phyloP scores from a whole-genome alignment of 192 early-diverging fungal species.

The Backusella tarrabulga region DNA sequence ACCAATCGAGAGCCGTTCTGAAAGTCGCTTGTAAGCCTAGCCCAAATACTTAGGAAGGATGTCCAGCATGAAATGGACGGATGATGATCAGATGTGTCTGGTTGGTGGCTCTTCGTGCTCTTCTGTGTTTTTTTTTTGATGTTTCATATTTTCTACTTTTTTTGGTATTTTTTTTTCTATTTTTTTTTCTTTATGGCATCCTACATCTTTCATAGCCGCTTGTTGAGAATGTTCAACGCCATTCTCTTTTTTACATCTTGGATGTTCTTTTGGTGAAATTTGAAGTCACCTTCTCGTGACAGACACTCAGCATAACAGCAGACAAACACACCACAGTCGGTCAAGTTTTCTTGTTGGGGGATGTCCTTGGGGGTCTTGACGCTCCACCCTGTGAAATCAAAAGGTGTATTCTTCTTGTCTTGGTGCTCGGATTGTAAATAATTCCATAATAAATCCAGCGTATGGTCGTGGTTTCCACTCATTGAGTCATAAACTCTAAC shows the following conservation, averaged over 20 bases:
- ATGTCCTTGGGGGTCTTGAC: slow-evolving; percentile 65
- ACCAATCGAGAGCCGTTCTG: slow-evolving; percentile 29
- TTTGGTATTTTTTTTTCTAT: too few relatives aligned
- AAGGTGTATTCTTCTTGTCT: slow-evolving; percentile 64
- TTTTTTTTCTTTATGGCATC: too few relatives aligned
- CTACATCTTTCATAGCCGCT: too few relatives aligned
- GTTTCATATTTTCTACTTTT: too few relatives aligned
- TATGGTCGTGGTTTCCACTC: slow-evolving; percentile 56
- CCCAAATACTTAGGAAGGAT: slow-evolving; percentile 28
- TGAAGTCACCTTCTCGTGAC: too few relatives aligned
- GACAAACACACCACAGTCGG: slow-evolving; percentile 91
- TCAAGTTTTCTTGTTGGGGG: slow-evolving; percentile 82
- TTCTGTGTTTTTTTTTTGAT: not conserved
- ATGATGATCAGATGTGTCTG: slow-evolving; percentile 12
- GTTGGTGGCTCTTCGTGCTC: not conserved
- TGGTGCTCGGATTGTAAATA: slow-evolving; percentile 76
- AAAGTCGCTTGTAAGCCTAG: slow-evolving; percentile 29
- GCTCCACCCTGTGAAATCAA: too few relatives aligned
- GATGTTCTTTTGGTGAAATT: too few relatives aligned
- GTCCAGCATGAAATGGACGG: slow-evolving; percentile 18
- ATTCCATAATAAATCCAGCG: slow-evolving; percentile 52
- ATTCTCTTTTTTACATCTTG: too few relatives aligned
- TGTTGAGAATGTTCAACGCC: too few relatives aligned
- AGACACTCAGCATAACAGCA: too few relatives aligned
- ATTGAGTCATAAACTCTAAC: slow-evolving; percentile 85